Evolutionary conservation across 1,284 basidiomycete species (phyloP), one percentile per base, ranked within the genome.

Genomic region (Tausonia pullulans): DNA sequence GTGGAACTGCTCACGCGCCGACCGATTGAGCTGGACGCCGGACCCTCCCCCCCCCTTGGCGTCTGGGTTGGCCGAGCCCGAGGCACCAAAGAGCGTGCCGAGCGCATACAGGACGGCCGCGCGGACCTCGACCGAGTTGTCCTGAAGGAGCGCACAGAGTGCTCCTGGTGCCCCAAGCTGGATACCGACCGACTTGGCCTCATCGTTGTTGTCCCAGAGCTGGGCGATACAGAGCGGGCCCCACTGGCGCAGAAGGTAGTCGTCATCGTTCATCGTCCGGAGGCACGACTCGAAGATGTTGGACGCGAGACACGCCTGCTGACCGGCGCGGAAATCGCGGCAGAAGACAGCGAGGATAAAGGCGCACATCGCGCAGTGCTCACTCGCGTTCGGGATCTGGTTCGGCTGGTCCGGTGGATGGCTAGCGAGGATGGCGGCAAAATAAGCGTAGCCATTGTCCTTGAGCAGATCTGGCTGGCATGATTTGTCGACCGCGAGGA

Each of bases 321-420:
- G 94, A 2, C 93, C 95, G 0, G 83, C 82, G 6, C 84, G 82
- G 74, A 88, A 94, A 71, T 94, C 92, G 39, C 95, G 86, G 63
- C 89, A 88, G 67, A 97, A 86, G 43, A 93, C 87, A n/a, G 89
- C 84, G 39, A 98, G 84, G 70, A 98, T 94, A 77, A 98, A 98
- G 0, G 93, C 91, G 73, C 94, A 98, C 95, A 98, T 98, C 0
- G 95, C 95, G 67, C 93, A 90, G 75, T 98, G 94, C 75, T 98
- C 95, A 13, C 90, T 90, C 60, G 87, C 86, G 76, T 98, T 98
- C 0, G 93, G 91, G 43, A 97, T 84, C 45, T 84, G 79, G 44
- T 76, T 69, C 6, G 71, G 75, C 14, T 69, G 66, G 7, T 59
- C 64, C 11, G 78, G 76, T 27, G 27, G 27, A 27, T 27, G 27